Evolutionary conservation across 768 basidiomycete species (phyloP).

Genomic region (Trametes gibbosa): DNA sequence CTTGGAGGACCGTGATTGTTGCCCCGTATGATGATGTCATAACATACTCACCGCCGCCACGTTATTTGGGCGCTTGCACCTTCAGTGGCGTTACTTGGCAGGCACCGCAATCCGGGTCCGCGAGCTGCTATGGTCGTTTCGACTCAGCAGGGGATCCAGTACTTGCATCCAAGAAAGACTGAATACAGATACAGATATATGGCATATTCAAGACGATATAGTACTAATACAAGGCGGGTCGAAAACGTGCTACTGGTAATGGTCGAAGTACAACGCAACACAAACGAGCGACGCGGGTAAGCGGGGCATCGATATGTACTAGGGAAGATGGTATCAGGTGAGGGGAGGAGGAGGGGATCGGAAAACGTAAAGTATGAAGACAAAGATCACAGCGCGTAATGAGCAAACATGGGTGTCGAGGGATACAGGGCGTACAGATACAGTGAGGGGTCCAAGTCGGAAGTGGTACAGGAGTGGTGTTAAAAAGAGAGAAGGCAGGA

Average conservation of each 20-base stretch:
- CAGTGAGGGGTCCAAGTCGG: background rate
- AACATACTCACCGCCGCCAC: background rate
- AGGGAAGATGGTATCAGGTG: too few species aligned
- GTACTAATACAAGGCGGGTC: too few species aligned
- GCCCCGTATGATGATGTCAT: background rate
- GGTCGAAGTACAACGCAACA: too few species aligned
- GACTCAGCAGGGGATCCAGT: too few species aligned
- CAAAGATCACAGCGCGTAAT: background rate
- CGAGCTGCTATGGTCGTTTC: background rate
- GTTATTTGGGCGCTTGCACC: background rate
- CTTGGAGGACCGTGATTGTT: background rate
- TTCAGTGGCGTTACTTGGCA: background rate
- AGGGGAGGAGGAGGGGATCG: background rate
- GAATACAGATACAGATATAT: too few species aligned
- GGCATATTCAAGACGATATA: too few species aligned
- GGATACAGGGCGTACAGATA: background rate
- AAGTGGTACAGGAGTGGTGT: background rate
- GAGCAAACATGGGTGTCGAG: background rate
- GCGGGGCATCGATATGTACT: too few species aligned
- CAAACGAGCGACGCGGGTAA: too few species aligned
- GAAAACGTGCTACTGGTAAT: too few species aligned
- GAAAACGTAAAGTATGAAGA: background rate
- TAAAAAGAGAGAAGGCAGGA: background rate
- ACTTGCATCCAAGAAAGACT: too few species aligned
- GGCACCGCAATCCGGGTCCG: background rate